Base-by-base conservation (phyloP, 805 yeast genomes). In the Ogataea paraovalis region DNA sequence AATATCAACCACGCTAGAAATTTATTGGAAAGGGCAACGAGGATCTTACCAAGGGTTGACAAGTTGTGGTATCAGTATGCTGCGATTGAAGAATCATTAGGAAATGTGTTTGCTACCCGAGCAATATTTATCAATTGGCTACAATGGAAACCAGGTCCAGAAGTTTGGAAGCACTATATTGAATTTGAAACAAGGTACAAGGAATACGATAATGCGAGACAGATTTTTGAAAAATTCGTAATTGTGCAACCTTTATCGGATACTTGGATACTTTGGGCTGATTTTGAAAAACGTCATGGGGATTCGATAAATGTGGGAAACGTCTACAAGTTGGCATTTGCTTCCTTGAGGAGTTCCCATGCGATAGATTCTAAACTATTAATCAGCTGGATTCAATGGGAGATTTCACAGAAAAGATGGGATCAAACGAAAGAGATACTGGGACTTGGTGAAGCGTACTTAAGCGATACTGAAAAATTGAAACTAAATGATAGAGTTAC, bases 1-100 rank as follows among this genome's bases (percentile, higher is more conserved):
- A 88, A 85, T 56, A 74, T 89, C 46, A 89, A 88, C 58, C 97
- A 91, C 67, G 97, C 97, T 0, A 70, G 96, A 55, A 91, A 92
- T 60, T 57, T 94, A 23, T 69, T 92, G 27, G 90, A 89, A 44
- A 70, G 97, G 39, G 95, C 89, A 0, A 82, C 86, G 0, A 75
- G 81, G 2, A 64, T 80, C 0, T 68, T 91, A 22, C 98, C 98
- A 0, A 71, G 87, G 22, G 82, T 85, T 3, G 91, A 85, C 57
- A 91, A 91, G 62, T 67, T 92, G 19, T 92, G 98, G 97, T 87
- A 79, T 60, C 75, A 82, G 50, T 90, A 88, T 59, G 82, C 87
- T 7, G 82, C 85, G 41, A 76, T 91, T 16, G 97, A 90, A 64
- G 97, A 90, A 65, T 75, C 85, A 0, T 66, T 89, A 22, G 82